Conservation (phyloP, 495 filamentous ascomycete species). For the Xylaria grammica region DNA sequence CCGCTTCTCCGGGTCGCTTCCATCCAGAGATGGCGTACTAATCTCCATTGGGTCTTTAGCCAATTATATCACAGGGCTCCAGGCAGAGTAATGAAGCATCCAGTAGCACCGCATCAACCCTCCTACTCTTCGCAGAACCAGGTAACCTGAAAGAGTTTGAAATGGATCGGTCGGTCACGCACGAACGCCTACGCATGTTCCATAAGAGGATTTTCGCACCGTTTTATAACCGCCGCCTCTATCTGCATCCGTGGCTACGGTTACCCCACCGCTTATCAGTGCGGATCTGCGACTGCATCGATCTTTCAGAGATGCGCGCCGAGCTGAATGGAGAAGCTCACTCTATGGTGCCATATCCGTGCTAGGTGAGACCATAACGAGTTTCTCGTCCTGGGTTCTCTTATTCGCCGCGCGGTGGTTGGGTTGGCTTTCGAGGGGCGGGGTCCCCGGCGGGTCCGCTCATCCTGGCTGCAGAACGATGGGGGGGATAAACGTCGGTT, state of each 20-base stretch:
- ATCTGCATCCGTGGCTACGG: background rate
- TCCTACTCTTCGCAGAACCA: background rate
- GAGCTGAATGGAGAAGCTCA: conserved; percentile 7
- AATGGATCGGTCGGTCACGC: too few relatives aligned
- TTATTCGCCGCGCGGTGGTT: background rate
- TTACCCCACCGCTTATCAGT: conserved; percentile 16
- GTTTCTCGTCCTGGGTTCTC: background rate
- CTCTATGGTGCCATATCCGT: conserved; percentile 12
- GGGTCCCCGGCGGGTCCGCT: background rate
- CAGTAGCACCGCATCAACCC: background rate
- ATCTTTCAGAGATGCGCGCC: background rate
- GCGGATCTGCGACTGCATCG: conserved; percentile 15
- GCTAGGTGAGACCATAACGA: background rate
- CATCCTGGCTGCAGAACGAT: background rate
- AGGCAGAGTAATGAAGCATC: background rate
- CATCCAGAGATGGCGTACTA: background rate
- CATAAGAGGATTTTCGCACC: background rate
- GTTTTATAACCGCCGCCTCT: background rate
- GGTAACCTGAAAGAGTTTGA: background rate
- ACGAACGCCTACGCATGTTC: background rate
- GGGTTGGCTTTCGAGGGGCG: background rate
- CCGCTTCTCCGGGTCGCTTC: conserved; percentile 14
- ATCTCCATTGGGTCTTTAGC: background rate
- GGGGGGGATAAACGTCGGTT: background rate
- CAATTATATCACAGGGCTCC: background rate